A percentile compares a stretch with the other conserved stretches of the same genome.
These are phyloP conservation scores for Penstemon newberryi DNA, from an alignment of 257 asterid species.

Conservation along the genomic window DNA sequence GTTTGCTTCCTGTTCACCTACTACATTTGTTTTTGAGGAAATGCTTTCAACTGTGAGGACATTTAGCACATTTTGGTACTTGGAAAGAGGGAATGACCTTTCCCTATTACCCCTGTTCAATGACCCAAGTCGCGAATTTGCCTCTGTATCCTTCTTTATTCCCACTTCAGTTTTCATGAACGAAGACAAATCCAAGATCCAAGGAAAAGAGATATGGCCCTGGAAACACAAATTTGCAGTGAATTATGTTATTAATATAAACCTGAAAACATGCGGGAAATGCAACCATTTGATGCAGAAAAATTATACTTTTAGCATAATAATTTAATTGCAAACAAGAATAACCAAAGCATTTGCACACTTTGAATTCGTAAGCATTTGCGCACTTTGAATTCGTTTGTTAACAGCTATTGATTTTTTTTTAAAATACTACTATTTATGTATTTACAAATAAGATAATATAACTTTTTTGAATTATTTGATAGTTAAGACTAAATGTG, in stretches of 20 bases:
- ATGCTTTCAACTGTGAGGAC: slow-evolving; percentile 23
- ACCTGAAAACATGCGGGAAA: not conserved
- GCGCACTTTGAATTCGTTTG: too few species aligned
- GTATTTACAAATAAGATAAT: too few species aligned
- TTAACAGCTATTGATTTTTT: too few species aligned
- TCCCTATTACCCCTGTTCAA: slow-evolving; percentile 24
- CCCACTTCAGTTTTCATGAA: slow-evolving; percentile 50
- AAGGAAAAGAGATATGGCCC: slow-evolving; percentile 84
- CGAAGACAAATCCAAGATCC: slow-evolving; percentile 57
- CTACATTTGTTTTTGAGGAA: slow-evolving; percentile 30
- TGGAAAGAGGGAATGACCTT: slow-evolving; percentile 31
- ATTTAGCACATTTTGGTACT: slow-evolving; percentile 36
- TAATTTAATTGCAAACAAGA: slow-evolving; percentile 5
- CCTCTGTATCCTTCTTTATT: slow-evolving; percentile 39
- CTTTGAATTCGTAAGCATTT: not conserved
- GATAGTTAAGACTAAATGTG: too few species aligned
- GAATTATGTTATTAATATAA: not conserved
- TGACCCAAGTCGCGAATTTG: slow-evolving; percentile 29
- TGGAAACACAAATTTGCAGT: slow-evolving; percentile 25
- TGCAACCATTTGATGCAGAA: not conserved
- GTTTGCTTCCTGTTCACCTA: slow-evolving; percentile 23
- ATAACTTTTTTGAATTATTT: too few species aligned
- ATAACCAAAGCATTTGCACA: not conserved
- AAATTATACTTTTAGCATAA: not conserved
- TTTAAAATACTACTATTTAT: too few species aligned